Conservation (phyloP, 306 rosid species). For the Prunus kanzakura region DNA sequence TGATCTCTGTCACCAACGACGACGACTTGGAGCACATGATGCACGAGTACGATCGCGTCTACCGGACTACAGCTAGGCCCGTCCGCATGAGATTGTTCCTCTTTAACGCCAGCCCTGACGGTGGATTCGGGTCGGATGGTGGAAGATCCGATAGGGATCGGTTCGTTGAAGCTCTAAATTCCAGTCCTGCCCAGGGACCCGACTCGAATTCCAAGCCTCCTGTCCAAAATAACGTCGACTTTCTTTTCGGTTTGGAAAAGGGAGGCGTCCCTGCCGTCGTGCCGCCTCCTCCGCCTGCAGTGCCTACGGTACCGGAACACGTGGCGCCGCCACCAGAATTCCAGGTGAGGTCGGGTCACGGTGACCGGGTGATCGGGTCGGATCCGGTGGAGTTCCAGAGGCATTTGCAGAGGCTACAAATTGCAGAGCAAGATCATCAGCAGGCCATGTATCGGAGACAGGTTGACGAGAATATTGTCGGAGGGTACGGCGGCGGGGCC, state of each 20-base stretch:
- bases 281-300: conserved; percentile 18
- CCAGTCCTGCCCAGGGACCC: conserved; percentile 32
- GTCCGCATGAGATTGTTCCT: conserved; percentile 82
- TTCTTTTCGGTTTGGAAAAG: conserved; percentile 59
- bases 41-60: conserved; percentile 93
- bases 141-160: conserved; percentile 46
- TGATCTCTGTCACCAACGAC: conserved; percentile 86
- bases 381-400: conserved; percentile 67
- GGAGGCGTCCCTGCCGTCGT: conserved; percentile 33
- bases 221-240: conserved; percentile 47
- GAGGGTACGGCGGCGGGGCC: conserved; percentile 45
- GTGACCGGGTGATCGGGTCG: conserved; percentile 43
- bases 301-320: conserved; percentile 41
- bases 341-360: conserved; percentile 20
- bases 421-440: conserved; percentile 42
- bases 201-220: conserved; percentile 42
- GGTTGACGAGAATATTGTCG: conserved; percentile 44
- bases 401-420: conserved; percentile 62
- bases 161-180: conserved; percentile 51
- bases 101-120: conserved; percentile 21
- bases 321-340: conserved; percentile 41
- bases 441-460: conserved; percentile 55
- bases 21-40: conserved; percentile 96
- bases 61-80: conserved; percentile 59
- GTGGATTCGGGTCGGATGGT: conserved; percentile 40